These are phyloP conservation scores for Phytophthora kernoviae DNA, from an alignment of 352 stramenopile genomes.

Conservation along the genomic window DNA sequence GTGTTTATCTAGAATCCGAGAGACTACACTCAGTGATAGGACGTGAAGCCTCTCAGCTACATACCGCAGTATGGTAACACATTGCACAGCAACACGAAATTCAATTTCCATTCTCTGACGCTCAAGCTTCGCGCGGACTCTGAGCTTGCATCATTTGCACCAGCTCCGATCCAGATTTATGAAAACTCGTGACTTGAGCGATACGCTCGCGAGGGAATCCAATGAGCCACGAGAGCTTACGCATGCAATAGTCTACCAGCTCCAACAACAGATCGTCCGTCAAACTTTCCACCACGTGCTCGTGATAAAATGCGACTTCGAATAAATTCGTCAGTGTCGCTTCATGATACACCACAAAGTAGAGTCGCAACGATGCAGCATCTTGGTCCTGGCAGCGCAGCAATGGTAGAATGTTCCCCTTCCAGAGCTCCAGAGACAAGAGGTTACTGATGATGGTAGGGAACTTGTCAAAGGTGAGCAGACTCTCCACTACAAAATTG, in stretches of 20 bases:
- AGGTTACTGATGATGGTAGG: conserved; percentile 88
- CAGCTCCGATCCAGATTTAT: conserved; percentile 72
- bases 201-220: conserved; percentile 64
- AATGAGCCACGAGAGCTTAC: conserved; percentile 90
- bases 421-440: conserved; percentile 91
- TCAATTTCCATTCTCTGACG: conserved; percentile 86
- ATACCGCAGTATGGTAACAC: conserved; percentile 90
- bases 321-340: conserved; percentile 89
- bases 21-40: conserved; percentile 88
- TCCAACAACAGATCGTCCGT: conserved; percentile 92
- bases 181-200: conserved; percentile 61
- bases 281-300: conserved; percentile 87
- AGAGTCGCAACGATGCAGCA: conserved; percentile 81
- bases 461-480: conserved; percentile 94
- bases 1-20: conserved; percentile 95
- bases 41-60: conserved; percentile 89
- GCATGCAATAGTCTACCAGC: conserved; percentile 93
- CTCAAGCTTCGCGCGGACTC: conserved; percentile 59
- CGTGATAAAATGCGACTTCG: conserved; percentile 90
- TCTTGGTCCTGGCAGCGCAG: conserved; percentile 57
- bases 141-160: conserved; percentile 68
- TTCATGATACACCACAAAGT: conserved; percentile 94
- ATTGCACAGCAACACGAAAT: conserved; percentile 85
- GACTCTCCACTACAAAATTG: conserved; percentile 93
- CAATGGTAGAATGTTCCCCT: conserved; percentile 73